These are phyloP conservation scores for Spiraea crenata DNA, from an alignment of 331 rosid species.

Conservation along the genomic window DNA sequence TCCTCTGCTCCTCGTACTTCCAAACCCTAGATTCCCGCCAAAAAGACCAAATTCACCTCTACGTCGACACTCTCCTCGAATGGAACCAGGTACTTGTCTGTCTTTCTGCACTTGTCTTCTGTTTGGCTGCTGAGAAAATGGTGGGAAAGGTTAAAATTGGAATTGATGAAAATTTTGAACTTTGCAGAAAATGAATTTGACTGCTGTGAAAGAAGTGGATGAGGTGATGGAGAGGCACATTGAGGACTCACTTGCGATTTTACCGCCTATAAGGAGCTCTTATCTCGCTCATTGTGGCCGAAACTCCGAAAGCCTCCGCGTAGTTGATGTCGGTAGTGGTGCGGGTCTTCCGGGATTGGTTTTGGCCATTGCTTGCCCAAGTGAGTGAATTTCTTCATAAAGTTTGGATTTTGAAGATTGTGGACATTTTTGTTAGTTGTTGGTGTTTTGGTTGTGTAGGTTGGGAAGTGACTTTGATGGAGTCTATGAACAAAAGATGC, in stretches of 20 bases:
- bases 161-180: conserved; percentile 12
- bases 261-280: conserved; percentile 50
- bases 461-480: conserved; percentile 79
- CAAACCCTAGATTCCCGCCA: conserved; percentile 56
- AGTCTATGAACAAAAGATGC: conserved; percentile 84
- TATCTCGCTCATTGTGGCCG: conserved; percentile 37
- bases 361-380: conserved; percentile 84
- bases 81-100: conserved; percentile 73
- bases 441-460: conserved; percentile 37
- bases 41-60: conserved; percentile 64
- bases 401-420: background rate
- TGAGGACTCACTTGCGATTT: conserved; percentile 83
- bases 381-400: conserved; percentile 27
- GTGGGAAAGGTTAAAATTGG: background rate
- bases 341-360: conserved; percentile 87
- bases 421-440: background rate
- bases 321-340: conserved; percentile 80
- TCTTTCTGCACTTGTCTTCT: background rate
- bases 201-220: conserved; percentile 60
- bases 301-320: conserved; percentile 31
- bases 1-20: conserved; percentile 31
- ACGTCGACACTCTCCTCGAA: conserved; percentile 73
- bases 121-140: conserved; percentile 20
- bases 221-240: conserved; percentile 91
- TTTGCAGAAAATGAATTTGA: conserved; percentile 76